phyloP scores from a whole-genome alignment of 139 green algal species.

The Chlorella sorokiniana region DNA sequence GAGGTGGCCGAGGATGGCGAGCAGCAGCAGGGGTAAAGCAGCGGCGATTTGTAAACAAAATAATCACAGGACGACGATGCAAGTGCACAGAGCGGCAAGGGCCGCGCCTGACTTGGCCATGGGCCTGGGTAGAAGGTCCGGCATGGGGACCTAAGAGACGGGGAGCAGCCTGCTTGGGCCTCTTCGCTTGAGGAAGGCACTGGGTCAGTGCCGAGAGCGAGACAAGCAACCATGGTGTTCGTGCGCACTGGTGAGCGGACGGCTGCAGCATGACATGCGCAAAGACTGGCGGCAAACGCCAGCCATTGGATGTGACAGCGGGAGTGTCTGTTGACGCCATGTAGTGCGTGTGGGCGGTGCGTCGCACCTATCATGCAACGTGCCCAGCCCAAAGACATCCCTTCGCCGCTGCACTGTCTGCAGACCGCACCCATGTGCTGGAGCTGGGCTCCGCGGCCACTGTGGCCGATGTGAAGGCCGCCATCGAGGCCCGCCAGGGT shows the following conservation, averaged over 20 bases:
- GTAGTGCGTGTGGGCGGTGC: no score
- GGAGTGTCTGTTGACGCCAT: no score
- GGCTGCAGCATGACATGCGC: background rate
- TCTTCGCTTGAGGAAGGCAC: conserved; percentile 35
- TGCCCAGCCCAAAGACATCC: background rate
- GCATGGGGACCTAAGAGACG: background rate
- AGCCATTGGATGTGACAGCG: no score
- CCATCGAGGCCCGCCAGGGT: conserved; percentile 78
- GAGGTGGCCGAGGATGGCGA: no score
- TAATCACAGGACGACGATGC: no score
- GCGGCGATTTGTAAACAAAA: no score
- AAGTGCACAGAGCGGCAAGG: no score
- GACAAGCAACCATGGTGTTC: conserved; percentile 34
- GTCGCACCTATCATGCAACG: no score
- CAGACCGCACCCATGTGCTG: conserved; percentile 84
- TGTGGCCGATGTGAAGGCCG: conserved; percentile 82
- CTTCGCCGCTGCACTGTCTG: background rate
- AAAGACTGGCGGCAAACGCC: background rate
- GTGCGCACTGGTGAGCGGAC: conserved; percentile 14
- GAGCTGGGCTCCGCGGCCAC: conserved; percentile 67
- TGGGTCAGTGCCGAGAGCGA: conserved; percentile 21
- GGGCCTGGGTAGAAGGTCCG: background rate
- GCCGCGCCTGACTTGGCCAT: background rate
- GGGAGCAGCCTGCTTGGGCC: background rate
- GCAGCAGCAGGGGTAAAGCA: no score